phyloP scores from a whole-genome alignment of 2,329 filamentous ascomycete genomes.

The Aspergillus sp. region DNA sequence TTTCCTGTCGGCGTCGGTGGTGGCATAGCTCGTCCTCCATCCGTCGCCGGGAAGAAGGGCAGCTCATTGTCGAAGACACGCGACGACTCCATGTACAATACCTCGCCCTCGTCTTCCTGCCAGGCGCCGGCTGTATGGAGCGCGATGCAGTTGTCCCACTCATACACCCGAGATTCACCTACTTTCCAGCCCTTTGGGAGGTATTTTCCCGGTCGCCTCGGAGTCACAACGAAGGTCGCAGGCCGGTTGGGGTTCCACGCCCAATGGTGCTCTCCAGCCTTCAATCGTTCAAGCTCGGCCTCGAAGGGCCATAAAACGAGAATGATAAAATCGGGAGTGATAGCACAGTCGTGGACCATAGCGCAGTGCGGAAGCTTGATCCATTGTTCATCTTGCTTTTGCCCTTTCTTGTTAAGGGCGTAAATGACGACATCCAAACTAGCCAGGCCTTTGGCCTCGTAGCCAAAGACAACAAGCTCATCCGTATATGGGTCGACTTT shows the following conservation, averaged over 20 bases:
- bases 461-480: conserved; percentile 44
- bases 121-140: no score
- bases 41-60: no score
- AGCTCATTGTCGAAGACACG: no score
- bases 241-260: not conserved
- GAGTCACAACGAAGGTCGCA: no score
- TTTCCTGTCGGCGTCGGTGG: no score
- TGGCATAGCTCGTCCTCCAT: no score
- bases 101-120: no score
- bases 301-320: not conserved
- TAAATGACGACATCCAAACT: not conserved
- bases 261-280: not conserved
- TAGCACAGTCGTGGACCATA: not conserved
- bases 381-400: not conserved
- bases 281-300: not conserved
- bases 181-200: no score
- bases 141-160: no score
- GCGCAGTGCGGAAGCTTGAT: not conserved
- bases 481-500: conserved; percentile 46
- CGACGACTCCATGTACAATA: no score
- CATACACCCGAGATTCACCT: no score
- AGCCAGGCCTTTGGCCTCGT: conserved; percentile 35
- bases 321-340: not conserved
- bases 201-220: no score
- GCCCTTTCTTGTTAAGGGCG: not conserved